These are phyloP conservation scores for Nicotiana rustica DNA, from an alignment of 305 asterid species.

Conservation along the genomic window DNA sequence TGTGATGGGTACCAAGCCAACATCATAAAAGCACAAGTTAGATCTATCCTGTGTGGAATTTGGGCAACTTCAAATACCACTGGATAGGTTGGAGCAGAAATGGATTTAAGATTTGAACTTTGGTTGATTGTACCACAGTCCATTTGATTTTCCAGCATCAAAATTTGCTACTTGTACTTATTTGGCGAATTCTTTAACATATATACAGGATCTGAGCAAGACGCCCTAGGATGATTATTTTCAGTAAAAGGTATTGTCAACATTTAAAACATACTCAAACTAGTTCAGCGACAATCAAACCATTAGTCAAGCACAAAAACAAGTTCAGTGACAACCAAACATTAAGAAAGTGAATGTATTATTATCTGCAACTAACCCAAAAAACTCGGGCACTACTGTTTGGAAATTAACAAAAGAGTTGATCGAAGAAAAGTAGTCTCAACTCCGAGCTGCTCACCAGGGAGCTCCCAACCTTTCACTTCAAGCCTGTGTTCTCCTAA, in stretches of 20 bases:
- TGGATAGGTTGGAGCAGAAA: too few relatives aligned
- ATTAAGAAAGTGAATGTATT: background rate
- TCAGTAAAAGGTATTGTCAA: background rate
- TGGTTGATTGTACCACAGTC: too few relatives aligned
- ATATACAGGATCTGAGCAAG: background rate
- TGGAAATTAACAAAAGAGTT: background rate
- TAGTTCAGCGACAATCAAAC: background rate
- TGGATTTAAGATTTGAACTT: too few relatives aligned
- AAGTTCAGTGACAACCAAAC: background rate
- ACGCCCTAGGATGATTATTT: background rate
- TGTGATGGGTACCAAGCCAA: too few relatives aligned
- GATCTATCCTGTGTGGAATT: too few relatives aligned
- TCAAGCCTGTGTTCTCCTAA: background rate
- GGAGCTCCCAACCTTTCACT: background rate
- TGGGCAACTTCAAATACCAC: too few relatives aligned
- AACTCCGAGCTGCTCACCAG: background rate
- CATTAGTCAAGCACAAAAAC: background rate
- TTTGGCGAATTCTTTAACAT: too few relatives aligned
- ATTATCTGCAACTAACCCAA: background rate
- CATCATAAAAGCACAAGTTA: too few relatives aligned
- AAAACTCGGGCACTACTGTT: background rate
- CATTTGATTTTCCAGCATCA: too few relatives aligned
- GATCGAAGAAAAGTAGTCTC: slow-evolving; percentile 13
- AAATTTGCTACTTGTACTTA: too few relatives aligned
- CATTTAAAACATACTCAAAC: background rate